phyloP scores from a whole-genome alignment of 495 filamentous ascomycete genomes.

The Xylaria curta region DNA sequence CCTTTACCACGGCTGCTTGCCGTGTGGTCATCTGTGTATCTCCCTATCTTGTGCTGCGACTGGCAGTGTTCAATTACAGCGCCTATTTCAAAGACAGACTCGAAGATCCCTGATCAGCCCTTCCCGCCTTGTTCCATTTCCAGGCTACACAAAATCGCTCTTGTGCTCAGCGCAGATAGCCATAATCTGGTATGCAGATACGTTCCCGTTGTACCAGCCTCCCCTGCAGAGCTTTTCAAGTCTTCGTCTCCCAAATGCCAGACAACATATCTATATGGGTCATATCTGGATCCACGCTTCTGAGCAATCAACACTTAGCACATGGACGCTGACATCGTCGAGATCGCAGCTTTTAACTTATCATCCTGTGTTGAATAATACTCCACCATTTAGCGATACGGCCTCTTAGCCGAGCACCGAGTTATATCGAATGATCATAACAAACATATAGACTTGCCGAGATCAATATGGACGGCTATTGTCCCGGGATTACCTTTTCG shows the following conservation, averaged over 20 bases:
- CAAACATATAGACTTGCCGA: background rate
- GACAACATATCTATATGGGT: background rate
- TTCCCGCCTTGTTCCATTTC: constrained; percentile 6
- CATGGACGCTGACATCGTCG: constrained; percentile 12
- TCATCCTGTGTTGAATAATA: background rate
- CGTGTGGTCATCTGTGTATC: constrained; percentile 3
- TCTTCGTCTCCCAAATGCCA: background rate
- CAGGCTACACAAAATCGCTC: constrained; percentile 10
- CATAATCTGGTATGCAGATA: constrained; percentile 9
- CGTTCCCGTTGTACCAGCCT: constrained; percentile 12
- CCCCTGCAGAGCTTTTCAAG: background rate
- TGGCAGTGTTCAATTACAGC: background rate
- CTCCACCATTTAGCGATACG: constrained; percentile 2
- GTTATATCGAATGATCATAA: constrained; percentile 21
- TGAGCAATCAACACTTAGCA: background rate
- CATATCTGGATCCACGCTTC: background rate
- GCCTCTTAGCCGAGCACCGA: background rate
- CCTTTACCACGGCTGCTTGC: constrained; percentile 21
- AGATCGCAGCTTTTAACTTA: background rate
- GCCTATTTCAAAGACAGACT: background rate
- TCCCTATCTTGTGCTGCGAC: background rate
- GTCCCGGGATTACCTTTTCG: constrained; percentile 48
- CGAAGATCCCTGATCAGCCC: background rate
- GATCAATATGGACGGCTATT: constrained; percentile 47
- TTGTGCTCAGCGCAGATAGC: constrained; percentile 8